Conservation (phyloP, 2,329 filamentous ascomycete species). For the Alternaria burnsii region DNA sequence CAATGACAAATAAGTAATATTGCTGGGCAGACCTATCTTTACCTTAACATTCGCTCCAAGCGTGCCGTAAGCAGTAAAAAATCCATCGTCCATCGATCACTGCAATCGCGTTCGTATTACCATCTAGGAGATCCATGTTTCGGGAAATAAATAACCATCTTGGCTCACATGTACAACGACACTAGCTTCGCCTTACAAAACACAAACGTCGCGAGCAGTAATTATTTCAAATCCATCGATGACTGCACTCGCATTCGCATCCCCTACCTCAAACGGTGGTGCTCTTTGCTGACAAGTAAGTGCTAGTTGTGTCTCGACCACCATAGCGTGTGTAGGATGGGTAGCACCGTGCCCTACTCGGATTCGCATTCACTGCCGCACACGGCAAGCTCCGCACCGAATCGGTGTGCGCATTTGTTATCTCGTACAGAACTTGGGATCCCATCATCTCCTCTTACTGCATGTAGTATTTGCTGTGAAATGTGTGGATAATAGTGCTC, state of each 20-base stretch:
- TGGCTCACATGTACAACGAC: background rate
- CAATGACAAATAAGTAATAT: background rate
- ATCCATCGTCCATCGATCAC: background rate
- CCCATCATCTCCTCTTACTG: background rate
- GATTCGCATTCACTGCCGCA: background rate
- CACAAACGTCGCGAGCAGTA: background rate
- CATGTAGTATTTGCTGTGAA: background rate
- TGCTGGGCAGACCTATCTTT: background rate
- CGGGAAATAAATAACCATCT: background rate
- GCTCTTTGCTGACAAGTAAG: background rate
- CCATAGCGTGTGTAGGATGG: background rate
- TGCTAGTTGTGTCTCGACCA: background rate
- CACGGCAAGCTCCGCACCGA: background rate
- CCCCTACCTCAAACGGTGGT: background rate
- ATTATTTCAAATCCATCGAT: background rate
- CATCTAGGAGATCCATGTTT: background rate
- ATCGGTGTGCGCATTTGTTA: background rate
- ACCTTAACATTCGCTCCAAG: background rate
- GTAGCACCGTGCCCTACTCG: background rate
- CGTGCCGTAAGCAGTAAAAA: background rate
- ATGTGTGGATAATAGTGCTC: background rate
- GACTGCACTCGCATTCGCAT: background rate
- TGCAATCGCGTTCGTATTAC: background rate
- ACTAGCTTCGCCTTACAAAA: background rate
- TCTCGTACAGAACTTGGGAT: background rate